Evolutionary conservation across 129 eudicot species (phyloP), one percentile per base, ranked within the genome.

Genomic region (Ambrosia artemisiifolia): DNA sequence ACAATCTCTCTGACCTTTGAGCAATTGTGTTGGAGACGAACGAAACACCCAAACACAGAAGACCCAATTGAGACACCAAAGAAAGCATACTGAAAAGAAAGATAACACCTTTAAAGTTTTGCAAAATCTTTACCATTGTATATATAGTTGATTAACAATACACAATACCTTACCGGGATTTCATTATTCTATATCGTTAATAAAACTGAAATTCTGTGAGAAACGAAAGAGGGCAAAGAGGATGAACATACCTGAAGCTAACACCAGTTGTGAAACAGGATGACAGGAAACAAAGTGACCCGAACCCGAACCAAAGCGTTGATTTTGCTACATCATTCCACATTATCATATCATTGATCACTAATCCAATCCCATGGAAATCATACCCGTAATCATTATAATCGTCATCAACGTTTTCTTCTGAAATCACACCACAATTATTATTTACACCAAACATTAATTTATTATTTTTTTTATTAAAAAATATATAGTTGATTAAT

Each of bases 301-400:
- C 96, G 43, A 88, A 88, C 11, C 98, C 98, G 48, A 94, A 94
- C 97, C 98, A 90, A 70, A 94, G 96, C 74, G 93, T 84, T 40
- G 98, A 90, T 82, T 85, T 94, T 54, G 98, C 88, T 1, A 84
- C 84, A 77, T 94, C 98, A 75, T 85, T 94, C 98, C 98, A 94
- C 98, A 90, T 85, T 30, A 88, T 76, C 65, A 94, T 73, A 71
- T 90, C 98, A 65, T 48, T 77, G 7, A 90, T 24, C 73, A 90
- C 50, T 47, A 75, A 75, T 16, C 91, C 95, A 50, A 94, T 73
- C 78, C 82, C 78, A 73, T 90, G 89, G 8, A 90, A 80, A 82
- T 84, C 75, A 69, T 83, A 80, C 76, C 80, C 88, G 69, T 70
- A 79, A 35, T 78, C 88, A 19, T 56, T 89, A 42, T 83, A 82